Base-by-base conservation (phyloP, 2,329 filamentous ascomycete species). In the Xenosphaeropsis pyriputrescens region DNA sequence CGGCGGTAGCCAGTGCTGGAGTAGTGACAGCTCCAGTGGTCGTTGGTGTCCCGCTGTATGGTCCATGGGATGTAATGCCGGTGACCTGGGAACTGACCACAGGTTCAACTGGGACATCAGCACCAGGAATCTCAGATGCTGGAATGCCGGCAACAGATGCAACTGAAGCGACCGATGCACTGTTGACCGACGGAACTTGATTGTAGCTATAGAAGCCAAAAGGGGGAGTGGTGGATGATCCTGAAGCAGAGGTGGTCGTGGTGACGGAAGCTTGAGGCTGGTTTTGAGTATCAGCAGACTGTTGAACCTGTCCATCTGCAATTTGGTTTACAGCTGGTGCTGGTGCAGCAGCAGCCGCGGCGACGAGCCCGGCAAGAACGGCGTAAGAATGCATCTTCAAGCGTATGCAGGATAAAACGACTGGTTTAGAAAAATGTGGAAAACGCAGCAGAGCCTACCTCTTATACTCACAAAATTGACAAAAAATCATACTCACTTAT, bases 1-100 rank as follows among this genome's bases (percentile, higher is more conserved):
- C 68, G 1, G 69, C 70, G 0, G 71, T 56, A 0, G 70, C 75
- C 0, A 77, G 44, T 0, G 75, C 65, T 0, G 59, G 61, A 3
- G 69, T 79, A 6, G 66, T 69, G 2, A 81, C 55, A 16, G 82
- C 83, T 4, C 83, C 83, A 0, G 74, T 85, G 0, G 73, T 81
- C 0, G 78, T 82, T 0, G 65, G 56, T 0, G 68, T 68, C 2
- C 82, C 83, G 2, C 59, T 71, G 55, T 65, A 89, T 0, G 79
- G 68, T 1, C 80, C 81, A 52, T 89, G 81, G 4, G 68, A 72
- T 2, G 76, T 79, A 5, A 73, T 63, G 19, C 79, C 70, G 29
- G 66, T 71, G 12, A 67, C 56, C 39, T 65, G 55, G 34, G 60
- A 59, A 45, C 63, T 70, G 37, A 64, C 51, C 41, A 65, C 57